Conservation (phyloP, 1,284 basidiomycete species). For the Wolfiporia cocos region DNA sequence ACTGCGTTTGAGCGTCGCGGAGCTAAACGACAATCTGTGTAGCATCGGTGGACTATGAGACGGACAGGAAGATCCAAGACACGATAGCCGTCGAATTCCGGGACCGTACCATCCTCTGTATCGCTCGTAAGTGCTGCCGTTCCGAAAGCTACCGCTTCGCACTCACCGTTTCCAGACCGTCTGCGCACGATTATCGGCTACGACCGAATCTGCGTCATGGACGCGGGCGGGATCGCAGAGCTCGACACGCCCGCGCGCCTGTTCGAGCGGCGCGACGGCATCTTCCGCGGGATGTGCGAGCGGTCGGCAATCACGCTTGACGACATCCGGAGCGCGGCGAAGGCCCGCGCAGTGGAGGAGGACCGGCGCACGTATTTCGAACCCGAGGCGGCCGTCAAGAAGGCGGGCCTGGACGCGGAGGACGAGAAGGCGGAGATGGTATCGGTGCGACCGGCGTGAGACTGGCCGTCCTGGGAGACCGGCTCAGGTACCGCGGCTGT, state of each 20-base stretch:
- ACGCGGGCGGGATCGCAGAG: conserved; percentile 60
- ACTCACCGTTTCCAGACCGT: conserved; percentile 39
- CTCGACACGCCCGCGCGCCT: conserved; percentile 72
- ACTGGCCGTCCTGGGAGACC: neutral
- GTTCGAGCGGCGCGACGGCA: conserved; percentile 47
- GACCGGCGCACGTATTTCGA: neutral
- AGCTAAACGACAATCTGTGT: conserved; percentile 6
- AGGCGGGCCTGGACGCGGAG: neutral
- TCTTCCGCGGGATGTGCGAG: conserved; percentile 73
- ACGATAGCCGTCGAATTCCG: conserved; percentile 83
- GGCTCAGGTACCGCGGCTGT: neutral
- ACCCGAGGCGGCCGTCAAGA: neutral
- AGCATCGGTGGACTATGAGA: conserved; percentile 79
- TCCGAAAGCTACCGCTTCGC: neutral
- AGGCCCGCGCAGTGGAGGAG: conserved; percentile 15
- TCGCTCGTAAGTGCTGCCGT: conserved; percentile 50
- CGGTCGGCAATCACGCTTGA: conserved; percentile 61
- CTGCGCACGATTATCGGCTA: conserved; percentile 72
- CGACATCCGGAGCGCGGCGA: conserved; percentile 47
- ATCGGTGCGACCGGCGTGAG: neutral
- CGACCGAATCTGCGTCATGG: conserved; percentile 73
- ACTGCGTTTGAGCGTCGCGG: conserved; percentile 4
- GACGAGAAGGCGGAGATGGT: conserved; percentile 1
- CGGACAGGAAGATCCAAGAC: conserved; percentile 79
- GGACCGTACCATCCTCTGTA: conserved; percentile 76